Evolutionary conservation across 2,329 filamentous ascomycete genomes (phyloP), one percentile per base, ranked within the genome.

Genomic region (Epicoccum sorghinum): DNA sequence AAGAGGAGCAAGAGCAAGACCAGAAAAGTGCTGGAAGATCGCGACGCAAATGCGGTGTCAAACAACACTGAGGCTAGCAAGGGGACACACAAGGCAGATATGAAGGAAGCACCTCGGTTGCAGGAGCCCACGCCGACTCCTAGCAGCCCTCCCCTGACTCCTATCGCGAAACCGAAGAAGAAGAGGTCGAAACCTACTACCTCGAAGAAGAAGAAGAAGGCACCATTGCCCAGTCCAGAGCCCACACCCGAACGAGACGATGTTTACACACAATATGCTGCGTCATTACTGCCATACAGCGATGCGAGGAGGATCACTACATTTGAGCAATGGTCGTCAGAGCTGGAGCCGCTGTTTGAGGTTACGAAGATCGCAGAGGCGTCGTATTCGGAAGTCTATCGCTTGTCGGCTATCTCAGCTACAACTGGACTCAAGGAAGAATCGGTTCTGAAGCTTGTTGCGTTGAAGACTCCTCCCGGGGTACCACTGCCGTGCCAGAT

Each of bases 341-440:
- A 73, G 42, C 67, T 81, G 9, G 71, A 74, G 12, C 65, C 70
- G 5, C 70, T 77, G 52, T 82, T 82, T 58, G 67, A 78, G 33
- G 78, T 88, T 36, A 75, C 77, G 7, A 89, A 89, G 61, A 82
- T 89, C 32, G 85, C 85, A 7, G 86, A 89, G 68, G 86, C 86
- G 2, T 86, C 85, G 1, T 89, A 86, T 64, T 84, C 84, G 48
- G 85, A 88, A 65, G 86, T 89, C 3, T 88, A 87, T 67, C 83
- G 85, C 10, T 73, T 87, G 55, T 79, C 76, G 7, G 68, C 78
- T 2, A 66, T 68, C 36, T 59, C 55, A 23, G 51, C 61, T 37
- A 52, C 61, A 5, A 53, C 59, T 4, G 65, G 64, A 12, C 61
- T 68, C 13, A 64, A 66, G 22, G 71, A 78, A 45, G 78, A 80